These are phyloP conservation scores for Pythium pectinolyticum DNA, from an alignment of 352 stramenopile genomes.

Conservation along the genomic window DNA sequence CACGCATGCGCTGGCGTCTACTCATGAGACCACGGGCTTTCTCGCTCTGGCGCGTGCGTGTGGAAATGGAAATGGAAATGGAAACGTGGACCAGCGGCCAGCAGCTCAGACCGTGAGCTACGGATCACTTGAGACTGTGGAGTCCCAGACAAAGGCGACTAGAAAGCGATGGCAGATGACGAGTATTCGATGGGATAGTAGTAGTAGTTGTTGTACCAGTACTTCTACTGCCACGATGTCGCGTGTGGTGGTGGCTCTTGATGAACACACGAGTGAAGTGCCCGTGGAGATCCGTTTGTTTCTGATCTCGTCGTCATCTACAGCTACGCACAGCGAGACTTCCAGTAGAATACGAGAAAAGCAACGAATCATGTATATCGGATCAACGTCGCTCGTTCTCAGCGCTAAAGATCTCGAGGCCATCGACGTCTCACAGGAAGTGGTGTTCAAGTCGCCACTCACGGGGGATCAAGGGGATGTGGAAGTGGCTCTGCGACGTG, in stretches of 20 bases:
- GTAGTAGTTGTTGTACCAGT: not conserved
- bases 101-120: constrained; percentile 11
- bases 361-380: constrained; percentile 39
- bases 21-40: constrained; percentile 49
- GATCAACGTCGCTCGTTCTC: constrained; percentile 31
- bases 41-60: constrained; percentile 43
- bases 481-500: constrained; percentile 39
- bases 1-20: constrained; percentile 18
- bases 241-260: not conserved
- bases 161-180: constrained; percentile 3
- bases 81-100: not conserved
- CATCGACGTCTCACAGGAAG: constrained; percentile 37
- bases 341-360: not conserved
- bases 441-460: constrained; percentile 48
- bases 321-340: not conserved
- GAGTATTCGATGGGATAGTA: constrained; percentile 1
- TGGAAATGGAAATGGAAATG: no score
- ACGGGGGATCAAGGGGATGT: constrained; percentile 33
- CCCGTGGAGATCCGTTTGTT: constrained; percentile 44
- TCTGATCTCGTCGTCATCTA: constrained; percentile 14
- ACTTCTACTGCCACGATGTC: not conserved
- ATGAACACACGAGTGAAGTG: not conserved
- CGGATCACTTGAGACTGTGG: not conserved
- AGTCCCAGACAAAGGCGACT: not conserved
- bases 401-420: constrained; percentile 41